Percentiles rank a stretch among this genome's conserved stretches.
phyloP scores from a whole-genome alignment of 2,329 filamentous ascomycete species.

The Trichothecium sympodiale region DNA sequence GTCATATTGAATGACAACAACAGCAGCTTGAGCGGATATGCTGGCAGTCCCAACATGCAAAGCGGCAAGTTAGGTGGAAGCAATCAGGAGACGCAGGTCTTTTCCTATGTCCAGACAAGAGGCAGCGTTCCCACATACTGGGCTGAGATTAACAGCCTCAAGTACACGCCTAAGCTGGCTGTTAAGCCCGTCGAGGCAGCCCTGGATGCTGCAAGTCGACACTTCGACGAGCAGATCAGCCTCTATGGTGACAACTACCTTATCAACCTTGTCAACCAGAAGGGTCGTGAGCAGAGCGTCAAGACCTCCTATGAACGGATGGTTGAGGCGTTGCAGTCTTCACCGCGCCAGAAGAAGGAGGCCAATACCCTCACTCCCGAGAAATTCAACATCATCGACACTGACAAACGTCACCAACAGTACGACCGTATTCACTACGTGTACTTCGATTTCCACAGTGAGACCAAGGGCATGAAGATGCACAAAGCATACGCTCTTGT shows the following conservation, averaged over 20 bases:
- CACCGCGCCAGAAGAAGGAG: constrained; percentile 56
- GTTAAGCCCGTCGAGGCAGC: constrained; percentile 77
- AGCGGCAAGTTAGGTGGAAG: constrained; percentile 54
- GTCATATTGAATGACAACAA: constrained; percentile 77
- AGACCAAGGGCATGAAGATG: constrained; percentile 92
- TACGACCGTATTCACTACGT: constrained; percentile 88
- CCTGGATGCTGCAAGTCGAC: constrained; percentile 64
- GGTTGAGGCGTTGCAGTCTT: constrained; percentile 65
- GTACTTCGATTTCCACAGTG: constrained; percentile 97
- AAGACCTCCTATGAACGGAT: constrained; percentile 93
- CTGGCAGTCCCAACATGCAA: constrained; percentile 63
- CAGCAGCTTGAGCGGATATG: constrained; percentile 65
- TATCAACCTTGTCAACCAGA: constrained; percentile 95
- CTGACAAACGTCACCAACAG: constrained; percentile 42
- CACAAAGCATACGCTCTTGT: constrained; percentile 81
- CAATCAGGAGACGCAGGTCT: constrained; percentile 66
- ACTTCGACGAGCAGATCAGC: constrained; percentile 88
- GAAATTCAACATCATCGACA: constrained; percentile 71
- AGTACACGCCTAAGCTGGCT: constrained; percentile 84
- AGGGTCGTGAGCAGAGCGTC: constrained; percentile 76
- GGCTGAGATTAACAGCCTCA: constrained; percentile 88
- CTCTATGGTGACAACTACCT: constrained; percentile 95
- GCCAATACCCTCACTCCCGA: constrained; percentile 59
- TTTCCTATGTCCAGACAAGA: constrained; percentile 92
- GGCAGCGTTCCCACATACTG: constrained; percentile 94